phyloP scores from a whole-genome alignment of 805 yeast species.

The Starmerella sp. region DNA sequence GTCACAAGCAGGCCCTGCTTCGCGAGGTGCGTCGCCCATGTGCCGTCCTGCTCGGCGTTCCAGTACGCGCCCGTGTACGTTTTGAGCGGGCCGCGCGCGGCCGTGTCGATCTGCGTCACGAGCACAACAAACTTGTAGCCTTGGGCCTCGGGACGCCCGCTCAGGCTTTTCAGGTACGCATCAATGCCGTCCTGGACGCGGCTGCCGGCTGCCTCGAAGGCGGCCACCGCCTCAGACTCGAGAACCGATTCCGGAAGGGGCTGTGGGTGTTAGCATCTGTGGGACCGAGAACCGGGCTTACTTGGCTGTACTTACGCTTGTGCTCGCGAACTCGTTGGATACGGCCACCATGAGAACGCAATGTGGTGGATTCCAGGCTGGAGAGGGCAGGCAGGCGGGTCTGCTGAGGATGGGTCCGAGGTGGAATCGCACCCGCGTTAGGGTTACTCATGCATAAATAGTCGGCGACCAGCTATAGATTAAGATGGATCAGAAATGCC shows the following conservation, averaged over 20 bases:
- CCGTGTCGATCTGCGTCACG: conserved; percentile 12
- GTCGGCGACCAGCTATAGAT: no score
- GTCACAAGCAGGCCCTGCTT: conserved; percentile 11
- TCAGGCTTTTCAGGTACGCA: conserved; percentile 8
- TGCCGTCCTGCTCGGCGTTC: conserved; percentile 24
- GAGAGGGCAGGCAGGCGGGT: not conserved
- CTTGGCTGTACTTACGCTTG: conserved; percentile 14
- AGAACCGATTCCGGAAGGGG: conserved; percentile 16
- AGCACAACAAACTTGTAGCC: conserved; percentile 20
- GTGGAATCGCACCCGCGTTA: no score
- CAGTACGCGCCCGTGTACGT: conserved; percentile 23
- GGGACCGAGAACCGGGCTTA: not conserved
- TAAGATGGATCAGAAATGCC: no score
- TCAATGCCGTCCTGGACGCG: conserved; percentile 10
- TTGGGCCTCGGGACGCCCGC: conserved; percentile 13
- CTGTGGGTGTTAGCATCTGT: conserved; percentile 5
- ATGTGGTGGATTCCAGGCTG: not conserved
- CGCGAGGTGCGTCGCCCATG: conserved; percentile 15
- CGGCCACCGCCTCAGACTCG: conserved; percentile 7
- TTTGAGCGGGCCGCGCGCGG: conserved; percentile 15
- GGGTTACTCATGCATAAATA: no score
- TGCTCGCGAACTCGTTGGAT: conserved; percentile 14
- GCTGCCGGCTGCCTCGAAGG: conserved; percentile 3
- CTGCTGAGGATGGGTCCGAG: no score
- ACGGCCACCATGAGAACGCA: conserved; percentile 5